Percentiles rank a stretch among this genome's conserved stretches.
Conservation (phyloP, 2,329 filamentous ascomycete genomes). For the Pseudogymnoascus destructans region DNA sequence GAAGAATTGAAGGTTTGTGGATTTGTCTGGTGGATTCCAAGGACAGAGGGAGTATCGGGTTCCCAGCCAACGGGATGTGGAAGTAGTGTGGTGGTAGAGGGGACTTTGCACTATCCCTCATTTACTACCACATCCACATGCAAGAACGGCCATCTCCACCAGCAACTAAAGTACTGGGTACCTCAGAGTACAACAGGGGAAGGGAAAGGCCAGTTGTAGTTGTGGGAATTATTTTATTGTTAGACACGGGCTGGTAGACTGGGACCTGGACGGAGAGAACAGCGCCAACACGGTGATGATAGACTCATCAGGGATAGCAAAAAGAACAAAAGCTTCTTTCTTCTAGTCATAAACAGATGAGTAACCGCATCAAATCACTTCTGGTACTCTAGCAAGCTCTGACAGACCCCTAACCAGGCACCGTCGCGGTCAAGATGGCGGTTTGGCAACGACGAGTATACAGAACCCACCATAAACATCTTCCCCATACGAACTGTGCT, state of each 20-base stretch:
- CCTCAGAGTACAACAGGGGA: background rate
- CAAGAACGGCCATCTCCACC: background rate
- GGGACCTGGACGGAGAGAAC: background rate
- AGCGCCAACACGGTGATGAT: background rate
- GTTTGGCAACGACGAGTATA: background rate
- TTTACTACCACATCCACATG: background rate
- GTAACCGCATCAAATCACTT: background rate
- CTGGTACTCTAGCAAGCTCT: background rate
- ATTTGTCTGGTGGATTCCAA: conserved; percentile 2
- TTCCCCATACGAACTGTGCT: background rate
- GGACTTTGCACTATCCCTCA: background rate
- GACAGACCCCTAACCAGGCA: background rate
- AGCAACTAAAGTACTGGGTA: background rate
- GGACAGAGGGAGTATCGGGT: background rate
- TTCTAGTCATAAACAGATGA: background rate
- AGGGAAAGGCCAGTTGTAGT: conserved; percentile 1
- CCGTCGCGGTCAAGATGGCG: background rate
- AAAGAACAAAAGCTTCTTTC: background rate
- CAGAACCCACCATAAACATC: background rate
- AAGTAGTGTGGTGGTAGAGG: background rate
- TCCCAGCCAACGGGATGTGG: background rate
- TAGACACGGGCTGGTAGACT: background rate
- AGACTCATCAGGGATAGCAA: background rate
- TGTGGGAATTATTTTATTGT: background rate
- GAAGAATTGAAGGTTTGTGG: background rate